These are phyloP conservation scores for Wickerhamiella kurtzmanii DNA, from an alignment of 805 yeast genomes.

Conservation along the genomic window DNA sequence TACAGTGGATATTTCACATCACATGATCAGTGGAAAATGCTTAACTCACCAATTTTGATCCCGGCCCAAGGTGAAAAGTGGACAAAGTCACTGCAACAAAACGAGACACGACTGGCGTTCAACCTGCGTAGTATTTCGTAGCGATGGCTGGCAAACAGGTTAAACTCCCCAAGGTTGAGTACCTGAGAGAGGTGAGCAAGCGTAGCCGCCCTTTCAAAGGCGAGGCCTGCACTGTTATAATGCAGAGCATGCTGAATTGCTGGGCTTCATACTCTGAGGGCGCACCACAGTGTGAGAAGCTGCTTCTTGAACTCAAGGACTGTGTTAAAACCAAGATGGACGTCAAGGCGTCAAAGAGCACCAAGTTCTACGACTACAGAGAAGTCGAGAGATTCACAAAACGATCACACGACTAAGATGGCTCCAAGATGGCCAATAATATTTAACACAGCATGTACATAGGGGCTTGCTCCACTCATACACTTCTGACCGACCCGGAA, in stretches of 20 bases:
- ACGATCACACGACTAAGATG: slow-evolving; percentile 32
- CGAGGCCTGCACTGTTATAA: slow-evolving; percentile 56
- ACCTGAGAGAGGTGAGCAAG: slow-evolving; percentile 6
- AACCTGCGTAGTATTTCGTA: too few species aligned
- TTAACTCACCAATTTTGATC: background rate
- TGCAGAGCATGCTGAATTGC: slow-evolving; percentile 79
- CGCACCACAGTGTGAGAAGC: slow-evolving; percentile 48
- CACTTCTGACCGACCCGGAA: too few species aligned
- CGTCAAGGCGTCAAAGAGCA: slow-evolving; percentile 16
- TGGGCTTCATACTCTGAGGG: slow-evolving; percentile 96
- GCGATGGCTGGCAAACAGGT: slow-evolving; percentile 3
- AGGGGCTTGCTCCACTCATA: too few species aligned
- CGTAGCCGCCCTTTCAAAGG: background rate
- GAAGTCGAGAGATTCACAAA: slow-evolving; percentile 30
- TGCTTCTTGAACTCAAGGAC: slow-evolving; percentile 41
- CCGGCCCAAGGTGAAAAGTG: background rate
- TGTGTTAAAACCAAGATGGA: slow-evolving; percentile 41
- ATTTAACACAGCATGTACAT: background rate
- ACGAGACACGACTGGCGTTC: too few species aligned
- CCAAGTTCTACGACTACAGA: slow-evolving; percentile 13
- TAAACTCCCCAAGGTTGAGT: slow-evolving; percentile 9
- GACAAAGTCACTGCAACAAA: background rate
- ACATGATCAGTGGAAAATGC: too few species aligned
- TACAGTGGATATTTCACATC: too few species aligned
- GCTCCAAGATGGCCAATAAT: too few species aligned